These are phyloP conservation scores for Calonectria ilicicola DNA, from an alignment of 2,329 filamentous ascomycete genomes.

Conservation along the genomic window DNA sequence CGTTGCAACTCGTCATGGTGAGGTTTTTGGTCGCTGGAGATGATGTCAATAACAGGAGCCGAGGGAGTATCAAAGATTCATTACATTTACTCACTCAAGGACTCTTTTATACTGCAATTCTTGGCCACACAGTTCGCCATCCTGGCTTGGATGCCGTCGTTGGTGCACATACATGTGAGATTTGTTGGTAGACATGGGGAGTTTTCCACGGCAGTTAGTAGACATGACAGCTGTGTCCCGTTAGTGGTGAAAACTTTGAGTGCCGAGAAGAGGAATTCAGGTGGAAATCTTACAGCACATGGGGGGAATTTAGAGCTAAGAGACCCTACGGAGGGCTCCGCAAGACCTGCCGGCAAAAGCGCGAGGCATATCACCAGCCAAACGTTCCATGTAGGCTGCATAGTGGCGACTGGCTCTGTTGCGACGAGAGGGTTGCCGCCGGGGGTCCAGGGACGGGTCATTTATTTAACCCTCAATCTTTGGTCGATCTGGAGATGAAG, in stretches of 20 bases:
- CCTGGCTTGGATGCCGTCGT: background rate
- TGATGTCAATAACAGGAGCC: background rate
- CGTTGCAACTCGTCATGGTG: background rate
- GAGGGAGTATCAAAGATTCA: fast-evolving
- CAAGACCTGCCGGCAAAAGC: background rate
- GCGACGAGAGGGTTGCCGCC: background rate
- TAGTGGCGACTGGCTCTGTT: background rate
- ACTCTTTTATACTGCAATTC: background rate
- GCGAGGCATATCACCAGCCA: background rate
- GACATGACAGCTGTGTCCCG: background rate
- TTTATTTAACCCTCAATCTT: background rate
- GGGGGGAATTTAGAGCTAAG: background rate
- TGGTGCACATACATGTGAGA: background rate
- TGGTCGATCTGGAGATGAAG: background rate
- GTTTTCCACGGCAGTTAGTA: background rate
- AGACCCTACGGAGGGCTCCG: background rate
- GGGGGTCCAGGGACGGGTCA: background rate
- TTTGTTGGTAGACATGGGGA: background rate
- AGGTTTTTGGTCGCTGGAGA: background rate
- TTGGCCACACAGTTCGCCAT: background rate
- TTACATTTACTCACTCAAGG: background rate
- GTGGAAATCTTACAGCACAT: background rate
- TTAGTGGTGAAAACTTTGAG: background rate
- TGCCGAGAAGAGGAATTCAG: background rate
- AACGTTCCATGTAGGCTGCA: background rate